Evolutionary conservation across 2,329 filamentous ascomycete genomes (phyloP).

Genomic region (Lasiodiplodia sp.): DNA sequence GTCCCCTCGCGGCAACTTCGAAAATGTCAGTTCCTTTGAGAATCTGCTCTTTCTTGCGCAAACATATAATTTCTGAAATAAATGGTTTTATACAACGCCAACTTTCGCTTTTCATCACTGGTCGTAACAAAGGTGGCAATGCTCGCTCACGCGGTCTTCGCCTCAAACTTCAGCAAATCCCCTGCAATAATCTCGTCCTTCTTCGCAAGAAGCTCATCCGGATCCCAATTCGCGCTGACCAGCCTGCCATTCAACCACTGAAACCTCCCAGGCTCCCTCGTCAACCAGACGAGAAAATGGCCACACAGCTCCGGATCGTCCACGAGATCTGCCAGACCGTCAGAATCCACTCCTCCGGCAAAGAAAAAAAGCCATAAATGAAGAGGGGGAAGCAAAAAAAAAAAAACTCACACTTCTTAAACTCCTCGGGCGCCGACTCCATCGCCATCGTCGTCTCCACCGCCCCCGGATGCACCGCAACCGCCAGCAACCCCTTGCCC

Average conservation of each 20-base stretch:
- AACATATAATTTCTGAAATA: background rate
- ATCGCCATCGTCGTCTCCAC: constrained; percentile 46
- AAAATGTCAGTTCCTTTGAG: constrained; percentile 7
- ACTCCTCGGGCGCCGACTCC: constrained; percentile 37
- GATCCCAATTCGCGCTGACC: constrained; percentile 36
- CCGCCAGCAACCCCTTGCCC: constrained; percentile 38
- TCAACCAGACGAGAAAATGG: constrained; percentile 27
- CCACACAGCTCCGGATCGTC: constrained; percentile 28
- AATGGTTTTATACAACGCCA: background rate
- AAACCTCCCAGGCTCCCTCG: background rate
- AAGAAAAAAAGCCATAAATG: background rate
- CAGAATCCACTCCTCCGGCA: constrained; percentile 33
- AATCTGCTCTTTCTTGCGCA: constrained; percentile 14
- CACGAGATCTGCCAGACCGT: constrained; percentile 46
- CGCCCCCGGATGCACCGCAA: constrained; percentile 48
- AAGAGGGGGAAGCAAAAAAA: background rate
- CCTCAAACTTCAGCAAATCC: constrained; percentile 35
- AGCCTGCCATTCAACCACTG: constrained; percentile 24
- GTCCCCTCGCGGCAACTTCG: constrained; percentile 7
- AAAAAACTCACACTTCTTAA: constrained; percentile 27
- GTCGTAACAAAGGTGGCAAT: too few relatives aligned
- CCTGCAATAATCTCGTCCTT: constrained; percentile 36
- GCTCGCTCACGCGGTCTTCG: background rate
- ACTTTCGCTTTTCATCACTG: background rate
- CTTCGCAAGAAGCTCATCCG: constrained; percentile 35